These are phyloP conservation scores for Clitocybe nebularis DNA, from an alignment of 1,284 basidiomycete species.

Conservation along the genomic window DNA sequence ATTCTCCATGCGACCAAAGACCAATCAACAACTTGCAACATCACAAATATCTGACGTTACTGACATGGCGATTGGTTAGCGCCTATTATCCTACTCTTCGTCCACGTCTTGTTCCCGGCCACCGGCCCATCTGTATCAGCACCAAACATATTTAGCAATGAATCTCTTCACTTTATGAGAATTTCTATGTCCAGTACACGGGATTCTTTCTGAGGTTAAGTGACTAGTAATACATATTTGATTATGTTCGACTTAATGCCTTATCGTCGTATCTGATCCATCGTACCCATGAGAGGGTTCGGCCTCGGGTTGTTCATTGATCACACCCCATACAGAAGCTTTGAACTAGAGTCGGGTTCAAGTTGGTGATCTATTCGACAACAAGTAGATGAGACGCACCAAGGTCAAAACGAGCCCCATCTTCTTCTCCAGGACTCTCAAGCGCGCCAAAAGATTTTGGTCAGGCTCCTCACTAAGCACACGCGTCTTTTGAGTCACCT, in stretches of 20 bases:
- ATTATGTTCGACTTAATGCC: too few relatives aligned
- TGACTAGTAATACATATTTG: too few relatives aligned
- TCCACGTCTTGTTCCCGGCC: too few relatives aligned
- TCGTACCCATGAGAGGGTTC: constrained; percentile 26
- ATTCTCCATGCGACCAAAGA: constrained; percentile 62
- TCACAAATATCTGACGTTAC: constrained; percentile 30
- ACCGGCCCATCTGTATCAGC: too few relatives aligned
- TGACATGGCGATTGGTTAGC: constrained; percentile 38
- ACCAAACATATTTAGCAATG: too few relatives aligned
- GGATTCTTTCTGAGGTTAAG: too few relatives aligned
- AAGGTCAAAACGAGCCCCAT: constrained; percentile 92
- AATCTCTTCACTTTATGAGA: too few relatives aligned
- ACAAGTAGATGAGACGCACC: constrained; percentile 40
- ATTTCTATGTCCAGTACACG: too few relatives aligned
- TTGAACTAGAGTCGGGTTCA: constrained; percentile 63
- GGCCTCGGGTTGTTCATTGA: constrained; percentile 76
- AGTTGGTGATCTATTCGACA: not conserved
- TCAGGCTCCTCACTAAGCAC: constrained; percentile 68
- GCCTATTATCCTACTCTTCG: too few relatives aligned
- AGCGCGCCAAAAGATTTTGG: constrained; percentile 67
- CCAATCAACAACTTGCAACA: constrained; percentile 14
- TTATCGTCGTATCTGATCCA: constrained; percentile 31
- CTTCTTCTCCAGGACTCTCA: constrained; percentile 87
- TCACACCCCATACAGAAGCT: constrained; percentile 92
- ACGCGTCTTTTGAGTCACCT: constrained; percentile 60